A percentile compares a stretch with the other conserved stretches of the same genome.
Evolutionary conservation across 441 rosid species (phyloP).

Genomic region (Croton laevigatus): DNA sequence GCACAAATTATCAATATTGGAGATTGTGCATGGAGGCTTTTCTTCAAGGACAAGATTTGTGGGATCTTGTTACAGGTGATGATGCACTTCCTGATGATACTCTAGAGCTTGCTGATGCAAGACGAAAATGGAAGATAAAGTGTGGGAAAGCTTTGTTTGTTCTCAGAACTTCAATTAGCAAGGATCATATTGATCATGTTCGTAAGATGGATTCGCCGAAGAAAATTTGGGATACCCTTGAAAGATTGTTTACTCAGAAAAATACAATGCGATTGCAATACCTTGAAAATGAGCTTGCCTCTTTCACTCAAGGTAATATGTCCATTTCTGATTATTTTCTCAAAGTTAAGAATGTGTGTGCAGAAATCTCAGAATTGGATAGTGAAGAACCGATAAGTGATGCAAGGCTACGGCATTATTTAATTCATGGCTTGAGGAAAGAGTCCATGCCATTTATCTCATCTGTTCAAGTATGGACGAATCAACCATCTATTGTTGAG

Average conservation of each 20-base stretch:
- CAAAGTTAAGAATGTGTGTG: background rate
- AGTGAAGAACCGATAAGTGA: no score
- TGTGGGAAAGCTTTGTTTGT: background rate
- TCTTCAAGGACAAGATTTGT: no score
- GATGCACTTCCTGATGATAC: background rate
- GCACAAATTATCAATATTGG: no score
- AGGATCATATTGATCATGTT: background rate
- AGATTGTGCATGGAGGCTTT: no score
- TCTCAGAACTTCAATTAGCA: background rate
- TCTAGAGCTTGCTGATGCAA: background rate
- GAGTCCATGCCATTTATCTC: background rate
- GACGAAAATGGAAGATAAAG: background rate
- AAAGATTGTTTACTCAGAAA: background rate
- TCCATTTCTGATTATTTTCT: no score
- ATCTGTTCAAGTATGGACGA: background rate
- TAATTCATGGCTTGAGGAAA: background rate
- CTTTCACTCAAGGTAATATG: background rate
- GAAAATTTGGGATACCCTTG: background rate
- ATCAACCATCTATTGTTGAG: constrained; percentile 6
- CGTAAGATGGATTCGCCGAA: background rate
- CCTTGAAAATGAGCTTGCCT: background rate
- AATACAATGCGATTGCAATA: background rate
- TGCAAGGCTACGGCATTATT: background rate
- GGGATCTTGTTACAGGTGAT: no score
- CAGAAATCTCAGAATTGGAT: no score